A percentile compares a stretch with the other conserved stretches of the same genome.
Conservation (phyloP, 768 basidiomycete genomes). For the Naganishia randhawae region DNA sequence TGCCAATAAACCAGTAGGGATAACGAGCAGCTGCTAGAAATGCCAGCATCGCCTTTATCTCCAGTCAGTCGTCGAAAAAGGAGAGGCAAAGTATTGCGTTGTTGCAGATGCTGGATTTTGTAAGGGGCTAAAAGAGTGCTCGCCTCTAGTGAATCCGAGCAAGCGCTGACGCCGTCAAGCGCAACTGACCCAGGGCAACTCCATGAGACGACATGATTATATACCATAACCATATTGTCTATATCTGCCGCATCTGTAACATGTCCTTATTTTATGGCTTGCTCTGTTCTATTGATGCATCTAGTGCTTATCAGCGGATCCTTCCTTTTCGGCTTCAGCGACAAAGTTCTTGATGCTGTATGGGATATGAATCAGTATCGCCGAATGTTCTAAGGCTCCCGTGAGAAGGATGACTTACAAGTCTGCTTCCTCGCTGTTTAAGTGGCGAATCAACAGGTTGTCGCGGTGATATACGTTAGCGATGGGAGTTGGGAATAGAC, state of each 20-base stretch:
- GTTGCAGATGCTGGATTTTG: too few species aligned
- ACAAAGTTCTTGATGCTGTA: slow-evolving; percentile 49
- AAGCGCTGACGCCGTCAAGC: background rate
- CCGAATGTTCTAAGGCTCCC: background rate
- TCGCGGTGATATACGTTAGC: background rate
- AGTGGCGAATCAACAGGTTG: slow-evolving; percentile 18
- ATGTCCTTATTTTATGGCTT: slow-evolving; percentile 3
- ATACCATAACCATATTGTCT: background rate
- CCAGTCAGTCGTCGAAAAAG: too few species aligned
- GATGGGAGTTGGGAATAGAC: too few species aligned
- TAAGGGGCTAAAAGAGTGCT: background rate
- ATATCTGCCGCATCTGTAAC: background rate
- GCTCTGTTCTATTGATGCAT: background rate
- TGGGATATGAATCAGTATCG: background rate
- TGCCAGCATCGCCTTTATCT: too few species aligned
- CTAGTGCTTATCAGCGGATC: slow-evolving; percentile 28
- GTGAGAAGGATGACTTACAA: slow-evolving; percentile 40
- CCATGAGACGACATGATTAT: background rate
- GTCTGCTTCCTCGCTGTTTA: slow-evolving; percentile 43
- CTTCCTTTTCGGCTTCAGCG: slow-evolving; percentile 48
- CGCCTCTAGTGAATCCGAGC: too few species aligned
- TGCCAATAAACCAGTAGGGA: too few species aligned
- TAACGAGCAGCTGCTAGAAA: too few species aligned
- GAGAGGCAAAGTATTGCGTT: too few species aligned
- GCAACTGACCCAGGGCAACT: background rate